Base-by-base conservation (phyloP, 2,329 filamentous ascomycete genomes). In the Fonsecaea erecta region DNA sequence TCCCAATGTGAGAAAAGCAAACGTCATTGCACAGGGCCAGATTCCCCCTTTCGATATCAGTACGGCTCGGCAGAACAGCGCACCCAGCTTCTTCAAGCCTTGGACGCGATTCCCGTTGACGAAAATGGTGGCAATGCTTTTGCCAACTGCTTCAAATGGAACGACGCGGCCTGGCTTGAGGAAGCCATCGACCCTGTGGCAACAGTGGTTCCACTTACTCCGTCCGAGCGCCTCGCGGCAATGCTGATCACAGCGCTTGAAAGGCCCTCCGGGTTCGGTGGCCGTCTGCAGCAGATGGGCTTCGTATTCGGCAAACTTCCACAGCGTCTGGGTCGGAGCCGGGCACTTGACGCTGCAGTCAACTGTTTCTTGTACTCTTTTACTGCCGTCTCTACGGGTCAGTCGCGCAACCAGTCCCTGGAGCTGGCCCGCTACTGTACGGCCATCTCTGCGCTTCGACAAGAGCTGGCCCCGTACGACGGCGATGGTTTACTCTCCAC, bases 11-110 rank as follows among this genome's bases (percentile, higher is more conserved):
- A 61, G 35, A 61, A 61, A 51, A 61, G 59, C 59, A 61, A 46
- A 61, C 59, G 59, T 61, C 59, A 61, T 52, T 61, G 59, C 40
- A 61, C 59, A 54, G 59, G 59, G 7, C 59, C 59, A 28, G 46
- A 54, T 18, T 61, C 59, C 28, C 59, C 59, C 5, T 61, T 61
- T 37, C 48, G 59, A 53, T 61, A 61, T 37, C 59, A 61, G 21
- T 61, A 61, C 30, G 59, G 48, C 26, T 61, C 59, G 51, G 30
- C 18, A 26, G 51, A 53, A 40, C 59, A 61, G 18, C 59, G 52
- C 32, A 32, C 37, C 3, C 59, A 54, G 35, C 59, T 61, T 28
- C 48, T 61, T 28, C 48, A 37, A 43, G 59, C 59, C 21, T 40
- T 61, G 48, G 46, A 61, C 14, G 37, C 59, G 3, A 35, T 61